Conservation (phyloP, 805 yeast genomes). For the Grigorovia yakushimaensis region DNA sequence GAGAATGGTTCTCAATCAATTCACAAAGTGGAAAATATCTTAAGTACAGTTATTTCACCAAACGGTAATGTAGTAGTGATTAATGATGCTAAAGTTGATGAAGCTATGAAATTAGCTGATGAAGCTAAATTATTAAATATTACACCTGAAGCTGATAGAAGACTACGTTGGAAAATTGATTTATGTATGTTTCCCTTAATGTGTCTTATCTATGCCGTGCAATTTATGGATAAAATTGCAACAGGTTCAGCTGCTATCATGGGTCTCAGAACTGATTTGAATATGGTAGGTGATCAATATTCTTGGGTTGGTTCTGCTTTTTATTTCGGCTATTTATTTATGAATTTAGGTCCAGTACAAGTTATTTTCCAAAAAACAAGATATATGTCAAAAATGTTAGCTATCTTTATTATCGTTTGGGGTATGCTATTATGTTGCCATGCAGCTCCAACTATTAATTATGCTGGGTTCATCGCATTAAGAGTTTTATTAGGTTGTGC, state of each 20-base stretch:
- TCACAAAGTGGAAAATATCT: no score
- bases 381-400: conserved; percentile 39
- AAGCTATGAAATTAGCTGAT: conserved; percentile 36
- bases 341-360: conserved; percentile 34
- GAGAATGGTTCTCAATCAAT: background rate
- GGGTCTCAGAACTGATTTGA: conserved; percentile 38
- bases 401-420: conserved; percentile 48
- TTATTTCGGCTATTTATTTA: conserved; percentile 54
- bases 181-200: conserved; percentile 40
- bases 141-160: conserved; percentile 28
- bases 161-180: conserved; percentile 42
- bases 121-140: conserved; percentile 25
- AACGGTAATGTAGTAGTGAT: conserved; percentile 18
- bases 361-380: conserved; percentile 42
- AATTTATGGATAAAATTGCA: conserved; percentile 52
- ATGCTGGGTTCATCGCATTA: conserved; percentile 37
- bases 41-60: conserved; percentile 13
- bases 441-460: conserved; percentile 36
- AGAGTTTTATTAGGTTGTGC: conserved; percentile 43
- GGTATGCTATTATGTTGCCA: conserved; percentile 47
- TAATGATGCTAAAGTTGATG: conserved; percentile 36
- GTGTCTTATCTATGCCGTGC: conserved; percentile 40
- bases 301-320: conserved; percentile 53
- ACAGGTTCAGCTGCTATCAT: conserved; percentile 43
- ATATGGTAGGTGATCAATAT: conserved; percentile 36